Base-by-base conservation (phyloP, 495 filamentous ascomycete species). In the Aspergillus cavernicola region DNA sequence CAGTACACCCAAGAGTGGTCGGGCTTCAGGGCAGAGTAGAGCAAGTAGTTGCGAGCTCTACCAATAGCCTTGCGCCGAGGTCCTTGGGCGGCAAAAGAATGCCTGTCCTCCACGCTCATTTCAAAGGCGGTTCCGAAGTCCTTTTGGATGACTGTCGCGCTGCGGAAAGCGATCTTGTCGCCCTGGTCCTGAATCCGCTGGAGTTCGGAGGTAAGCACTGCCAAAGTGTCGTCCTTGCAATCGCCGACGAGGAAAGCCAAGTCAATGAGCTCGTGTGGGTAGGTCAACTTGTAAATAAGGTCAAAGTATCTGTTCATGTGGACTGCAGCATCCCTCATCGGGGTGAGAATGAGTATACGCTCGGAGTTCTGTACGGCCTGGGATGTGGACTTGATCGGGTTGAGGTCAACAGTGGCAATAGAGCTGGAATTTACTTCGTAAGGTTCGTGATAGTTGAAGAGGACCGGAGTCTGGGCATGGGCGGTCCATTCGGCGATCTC, bases 1-100 rank as follows among this genome's bases (percentile, higher is more conserved):
- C 93, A 98, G 69, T 97, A 97, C 20, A 98, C 95, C 93, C 93
- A 98, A 7, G 89, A 92, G 67, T 98, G 93, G 50, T 97, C 89
- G 2, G 90, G 79, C 75, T 92, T 95, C 57, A 98, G 67, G 20
- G 93, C 85, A 0, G 90, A 80, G 42, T 83, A 82, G 10, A 98
- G 83, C 19, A 98, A 78, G 67, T 96, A 97, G 67, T 98, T 98
- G 48, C 93, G 80, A 13, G 95, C 95, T 52, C 80, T 79, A 43
- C 85, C 93, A 79, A 98, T 91, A 32, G 88, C 83, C 71, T 92
- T 97, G 56, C 93, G 81, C 52, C 93, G 85, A 19, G 90, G 92
- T 5, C 84, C 93, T 67, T 98, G 93, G 33, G 90, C 92, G 44
- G 79, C 84, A 58, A 92, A 97, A 9, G 80, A 82, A 66, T 98